Evolutionary conservation across 2,329 filamentous ascomycete genomes (phyloP).

Genomic region (Celoporthe dispersa): DNA sequence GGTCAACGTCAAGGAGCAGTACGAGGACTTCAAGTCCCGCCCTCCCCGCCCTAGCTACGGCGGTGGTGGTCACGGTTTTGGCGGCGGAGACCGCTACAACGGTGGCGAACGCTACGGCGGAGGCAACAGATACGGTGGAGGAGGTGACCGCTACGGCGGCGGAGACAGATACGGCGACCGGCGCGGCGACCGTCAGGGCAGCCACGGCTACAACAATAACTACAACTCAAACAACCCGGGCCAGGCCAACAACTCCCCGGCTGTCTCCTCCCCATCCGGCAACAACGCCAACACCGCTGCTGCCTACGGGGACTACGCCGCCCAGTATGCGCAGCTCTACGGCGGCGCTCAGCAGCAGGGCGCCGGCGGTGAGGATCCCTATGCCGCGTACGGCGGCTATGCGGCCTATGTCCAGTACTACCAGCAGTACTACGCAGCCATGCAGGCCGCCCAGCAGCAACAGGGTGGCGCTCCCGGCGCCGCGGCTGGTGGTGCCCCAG

Average conservation of each 20-base stretch:
- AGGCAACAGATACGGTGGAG: constrained; percentile 43
- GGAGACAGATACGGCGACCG: constrained; percentile 41
- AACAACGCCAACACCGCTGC: constrained; percentile 47
- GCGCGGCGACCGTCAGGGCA: constrained; percentile 35
- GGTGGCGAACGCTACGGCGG: constrained; percentile 48
- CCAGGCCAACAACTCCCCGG: constrained; percentile 13
- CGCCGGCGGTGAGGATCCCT: constrained; percentile 66
- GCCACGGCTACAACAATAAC: constrained; percentile 40
- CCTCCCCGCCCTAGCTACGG: constrained; percentile 69
- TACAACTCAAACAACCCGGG: constrained; percentile 17
- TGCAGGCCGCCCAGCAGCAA: constrained; percentile 54
- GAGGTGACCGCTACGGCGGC: constrained; percentile 43
- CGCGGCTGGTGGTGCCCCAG: constrained; percentile 45
- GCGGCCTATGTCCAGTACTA: constrained; percentile 76
- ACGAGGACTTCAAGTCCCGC: constrained; percentile 86
- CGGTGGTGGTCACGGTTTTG: constrained; percentile 34
- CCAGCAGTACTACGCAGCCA: constrained; percentile 68
- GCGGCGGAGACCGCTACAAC: constrained; percentile 46
- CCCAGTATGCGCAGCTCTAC: constrained; percentile 86
- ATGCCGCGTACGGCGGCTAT: constrained; percentile 90
- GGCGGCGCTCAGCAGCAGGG: constrained; percentile 38
- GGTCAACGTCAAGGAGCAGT: constrained; percentile 83
- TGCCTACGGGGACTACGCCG: constrained; percentile 68
- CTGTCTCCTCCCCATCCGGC: constrained; percentile 16
- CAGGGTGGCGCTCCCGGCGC: constrained; percentile 47